These are phyloP conservation scores for Ceratocystis colombiana DNA, from an alignment of 2,329 filamentous ascomycete genomes.

Conservation along the genomic window DNA sequence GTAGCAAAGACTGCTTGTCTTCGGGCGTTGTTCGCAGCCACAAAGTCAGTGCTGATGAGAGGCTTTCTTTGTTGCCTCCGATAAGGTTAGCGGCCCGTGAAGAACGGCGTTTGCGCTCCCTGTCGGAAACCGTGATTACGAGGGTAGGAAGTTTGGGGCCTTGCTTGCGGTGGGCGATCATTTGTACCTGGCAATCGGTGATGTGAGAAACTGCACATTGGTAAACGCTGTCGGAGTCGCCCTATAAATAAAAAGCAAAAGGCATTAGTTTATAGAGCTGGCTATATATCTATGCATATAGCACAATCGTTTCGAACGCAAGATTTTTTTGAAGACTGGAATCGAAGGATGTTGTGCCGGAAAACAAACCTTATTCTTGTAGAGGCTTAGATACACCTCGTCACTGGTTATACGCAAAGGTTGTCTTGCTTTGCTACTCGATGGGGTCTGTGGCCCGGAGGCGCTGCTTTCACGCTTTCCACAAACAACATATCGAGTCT, in stretches of 20 bases:
- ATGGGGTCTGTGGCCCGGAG: constrained; percentile 31
- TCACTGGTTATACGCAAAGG: constrained; percentile 30
- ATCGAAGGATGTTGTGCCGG: not conserved
- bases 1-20: constrained; percentile 42
- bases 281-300: too few species aligned
- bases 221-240: constrained; percentile 45
- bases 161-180: constrained; percentile 52
- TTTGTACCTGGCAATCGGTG: constrained; percentile 49
- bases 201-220: constrained; percentile 45
- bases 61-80: constrained; percentile 36
- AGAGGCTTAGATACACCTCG: constrained; percentile 40
- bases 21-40: constrained; percentile 47
- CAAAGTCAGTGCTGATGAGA: constrained; percentile 41
- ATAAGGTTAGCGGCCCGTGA: constrained; percentile 51
- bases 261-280: not conserved
- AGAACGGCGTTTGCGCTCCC: constrained; percentile 53
- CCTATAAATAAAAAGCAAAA: constrained; percentile 31
- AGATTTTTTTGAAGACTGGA: too few species aligned
- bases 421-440: constrained; percentile 34
- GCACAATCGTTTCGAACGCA: too few species aligned
- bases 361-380: constrained; percentile 44
- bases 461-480: constrained; percentile 32
- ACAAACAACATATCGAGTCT: constrained; percentile 52
- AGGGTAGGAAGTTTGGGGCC: constrained; percentile 50
- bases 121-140: constrained; percentile 49